These are phyloP conservation scores for Fabrea salina DNA, from an alignment of 169 alveolate genomes.

Conservation along the genomic window DNA sequence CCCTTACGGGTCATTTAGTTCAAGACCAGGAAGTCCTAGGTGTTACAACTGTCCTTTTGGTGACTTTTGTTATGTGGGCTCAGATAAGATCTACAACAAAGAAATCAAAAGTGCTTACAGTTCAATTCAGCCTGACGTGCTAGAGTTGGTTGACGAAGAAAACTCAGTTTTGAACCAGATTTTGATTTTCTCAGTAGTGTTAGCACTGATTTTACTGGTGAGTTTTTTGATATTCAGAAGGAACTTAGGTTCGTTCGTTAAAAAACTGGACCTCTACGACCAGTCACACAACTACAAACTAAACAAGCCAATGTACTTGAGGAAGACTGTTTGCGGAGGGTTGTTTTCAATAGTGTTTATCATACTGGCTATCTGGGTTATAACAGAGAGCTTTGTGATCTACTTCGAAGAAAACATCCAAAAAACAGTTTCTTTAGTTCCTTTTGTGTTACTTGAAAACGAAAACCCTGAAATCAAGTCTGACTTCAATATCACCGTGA, in stretches of 20 bases:
- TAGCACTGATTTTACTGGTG: not conserved
- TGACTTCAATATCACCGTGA: not conserved
- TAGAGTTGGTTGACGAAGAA: not conserved
- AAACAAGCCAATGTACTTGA: constrained; percentile 9
- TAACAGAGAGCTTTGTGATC: not conserved
- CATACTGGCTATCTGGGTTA: not conserved
- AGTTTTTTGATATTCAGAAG: not conserved
- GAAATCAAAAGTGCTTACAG: too few relatives aligned
- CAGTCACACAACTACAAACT: constrained; percentile 10
- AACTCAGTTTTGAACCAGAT: not conserved
- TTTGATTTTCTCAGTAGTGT: not conserved
- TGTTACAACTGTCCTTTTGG: constrained; percentile 20
- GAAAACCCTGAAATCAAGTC: not conserved
- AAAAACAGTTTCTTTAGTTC: not conserved
- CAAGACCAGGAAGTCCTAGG: not conserved
- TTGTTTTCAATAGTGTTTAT: constrained; percentile 24
- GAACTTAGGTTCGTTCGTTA: not conserved
- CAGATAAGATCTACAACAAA: too few relatives aligned
- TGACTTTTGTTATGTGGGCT: constrained; percentile 4
- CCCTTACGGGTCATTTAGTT: constrained; percentile 9
- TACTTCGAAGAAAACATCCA: not conserved
- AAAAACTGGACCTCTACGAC: not conserved
- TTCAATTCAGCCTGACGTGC: not conserved
- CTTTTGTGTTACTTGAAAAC: not conserved
- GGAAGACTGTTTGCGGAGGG: constrained; percentile 26